Evolutionary conservation across 139 green algal species (phyloP), one percentile per base, ranked within the genome.

Genomic region (Astrephomene gubernaculifera): DNA sequence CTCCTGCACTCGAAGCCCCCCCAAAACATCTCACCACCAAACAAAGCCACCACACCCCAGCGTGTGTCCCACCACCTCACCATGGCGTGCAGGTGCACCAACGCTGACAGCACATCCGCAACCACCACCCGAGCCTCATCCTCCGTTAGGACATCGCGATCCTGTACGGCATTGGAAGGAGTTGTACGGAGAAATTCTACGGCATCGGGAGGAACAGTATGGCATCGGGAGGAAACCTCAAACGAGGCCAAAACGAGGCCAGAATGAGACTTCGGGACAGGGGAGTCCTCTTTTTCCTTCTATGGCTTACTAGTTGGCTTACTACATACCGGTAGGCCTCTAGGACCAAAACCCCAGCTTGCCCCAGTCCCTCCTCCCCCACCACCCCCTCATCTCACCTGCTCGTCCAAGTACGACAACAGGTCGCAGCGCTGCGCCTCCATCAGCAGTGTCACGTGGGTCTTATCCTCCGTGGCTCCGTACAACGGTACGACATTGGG

Each of bases 371-470:
- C n/a, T n/a, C n/a, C n/a, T n/a, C n/a, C n/a, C n/a, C n/a, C n/a
- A n/a, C n/a, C 17, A 17, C 49, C 12, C 49, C 14, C 49, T 17
- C 14, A 25, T 25, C 49, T 12, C 49, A 79, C 71, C 71, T 61
- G 43, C 71, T 79, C 71, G 71, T 79, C 68, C 68, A 75, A 27
- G 68, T 60, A 57, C 41, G 39, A 19, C 68, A 75, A 24, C 39
- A 75, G 39, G 39, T 75, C 68, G 7, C 39, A 39, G 29, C 41
- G 24, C 68, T 75, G 68, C 68, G 68, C 68, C 68, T 75, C 68
- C 71, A 79, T 61, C 2, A 79, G 6, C 7, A 79, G 43, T 17
- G 71, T 79, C 12, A 79, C 71, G 71, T 64, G 63, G 8, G 29
- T n/a, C 44, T 63, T 61, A 44, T 79, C 71, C 71, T 79, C 71